Evolutionary conservation across 208 protist genomes (phyloP).

Genomic region (Herpetomonas samuelpessoai): DNA sequence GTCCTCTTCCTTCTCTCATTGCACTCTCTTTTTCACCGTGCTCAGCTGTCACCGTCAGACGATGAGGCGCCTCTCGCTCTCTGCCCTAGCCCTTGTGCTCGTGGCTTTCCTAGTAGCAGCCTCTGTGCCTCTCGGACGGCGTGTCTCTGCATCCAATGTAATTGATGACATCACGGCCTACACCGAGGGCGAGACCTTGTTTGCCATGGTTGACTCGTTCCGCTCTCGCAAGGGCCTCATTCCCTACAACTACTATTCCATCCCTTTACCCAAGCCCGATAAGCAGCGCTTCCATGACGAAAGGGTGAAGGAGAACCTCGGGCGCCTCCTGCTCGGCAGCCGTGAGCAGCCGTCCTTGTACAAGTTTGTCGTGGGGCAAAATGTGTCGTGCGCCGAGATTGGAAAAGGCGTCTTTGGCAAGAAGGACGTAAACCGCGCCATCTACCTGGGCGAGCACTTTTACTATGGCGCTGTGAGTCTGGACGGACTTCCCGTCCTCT

Average conservation of each 20-base stretch:
- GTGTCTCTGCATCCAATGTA: too few relatives aligned
- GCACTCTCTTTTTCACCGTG: too few relatives aligned
- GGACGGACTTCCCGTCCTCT: conserved; percentile 53
- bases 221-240: conserved; percentile 85
- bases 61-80: too few relatives aligned
- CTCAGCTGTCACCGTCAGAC: too few relatives aligned
- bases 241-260: conserved; percentile 93
- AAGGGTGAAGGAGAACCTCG: conserved; percentile 84
- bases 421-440: conserved; percentile 20
- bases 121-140: too few relatives aligned
- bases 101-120: too few relatives aligned
- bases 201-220: conserved; percentile 85
- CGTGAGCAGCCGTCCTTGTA: conserved; percentile 93
- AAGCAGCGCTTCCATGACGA: conserved; percentile 21
- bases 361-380: conserved; percentile 26
- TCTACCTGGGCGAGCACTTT: conserved; percentile 38
- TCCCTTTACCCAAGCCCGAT: conserved; percentile 85
- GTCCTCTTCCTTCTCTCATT: too few relatives aligned
- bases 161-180: conserved; percentile 13
- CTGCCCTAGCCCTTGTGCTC: too few relatives aligned
- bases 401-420: conserved; percentile 22
- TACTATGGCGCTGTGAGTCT: conserved; percentile 72
- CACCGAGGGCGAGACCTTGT: conserved; percentile 6
- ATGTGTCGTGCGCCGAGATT: conserved; percentile 35
- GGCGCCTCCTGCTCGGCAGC: conserved; percentile 94